phyloP scores from a whole-genome alignment of 768 basidiomycete species.

The Mycena galericulata region DNA sequence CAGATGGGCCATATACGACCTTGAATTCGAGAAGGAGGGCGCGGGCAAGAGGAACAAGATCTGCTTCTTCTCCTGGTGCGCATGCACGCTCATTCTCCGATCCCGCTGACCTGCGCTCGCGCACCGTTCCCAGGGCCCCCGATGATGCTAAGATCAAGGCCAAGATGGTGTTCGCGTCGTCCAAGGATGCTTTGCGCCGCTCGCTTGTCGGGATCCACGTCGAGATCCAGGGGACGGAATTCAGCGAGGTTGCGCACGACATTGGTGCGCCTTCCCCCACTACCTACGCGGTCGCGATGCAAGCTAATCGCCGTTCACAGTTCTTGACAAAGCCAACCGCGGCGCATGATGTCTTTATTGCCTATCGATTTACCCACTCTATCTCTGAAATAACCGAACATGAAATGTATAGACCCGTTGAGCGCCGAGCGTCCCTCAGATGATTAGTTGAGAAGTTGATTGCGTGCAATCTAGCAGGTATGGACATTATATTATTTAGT shows the following conservation, averaged over 20 bases:
- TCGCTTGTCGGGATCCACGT: conserved; percentile 79
- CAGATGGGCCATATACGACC: conserved; percentile 94
- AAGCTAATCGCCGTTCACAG: conserved; percentile 31
- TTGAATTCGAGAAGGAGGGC: conserved; percentile 81
- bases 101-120: conserved; percentile 39
- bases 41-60: conserved; percentile 89
- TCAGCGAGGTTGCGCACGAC: conserved; percentile 76
- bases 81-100: no score
- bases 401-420: conserved; percentile 32
- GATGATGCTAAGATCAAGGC: conserved; percentile 86
- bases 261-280: conserved; percentile 61
- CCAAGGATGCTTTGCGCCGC: conserved; percentile 82
- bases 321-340: conserved; percentile 49
- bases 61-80: conserved; percentile 87
- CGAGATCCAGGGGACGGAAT: conserved; percentile 91
- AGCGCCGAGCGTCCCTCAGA: not conserved
- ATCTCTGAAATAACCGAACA: conserved; percentile 16
- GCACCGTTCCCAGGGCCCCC: conserved; percentile 74
- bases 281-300: not conserved
- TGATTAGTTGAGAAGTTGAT: conserved; percentile 15
- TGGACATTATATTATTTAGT: conserved; percentile 21
- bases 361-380: conserved; percentile 25
- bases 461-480: conserved; percentile 25
- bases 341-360: conserved; percentile 37
- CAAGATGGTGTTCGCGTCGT: conserved; percentile 95